phyloP scores from a whole-genome alignment of 495 filamentous ascomycete genomes.

The Aspergillus indologenus region DNA sequence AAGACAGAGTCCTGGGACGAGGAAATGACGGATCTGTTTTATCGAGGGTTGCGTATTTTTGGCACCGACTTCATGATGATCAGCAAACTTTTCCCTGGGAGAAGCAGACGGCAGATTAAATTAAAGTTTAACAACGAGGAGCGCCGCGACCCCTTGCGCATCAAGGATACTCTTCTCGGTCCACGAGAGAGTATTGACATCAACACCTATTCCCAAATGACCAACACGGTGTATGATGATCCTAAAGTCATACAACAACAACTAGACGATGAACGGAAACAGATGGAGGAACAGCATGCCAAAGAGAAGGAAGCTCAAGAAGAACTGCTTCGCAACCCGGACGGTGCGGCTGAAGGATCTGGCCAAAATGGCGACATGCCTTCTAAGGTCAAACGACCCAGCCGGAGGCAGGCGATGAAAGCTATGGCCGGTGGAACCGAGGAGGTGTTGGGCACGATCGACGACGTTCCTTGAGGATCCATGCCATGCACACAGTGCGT shows the following conservation, averaged over 20 bases:
- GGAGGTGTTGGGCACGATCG: slow-evolving; percentile 41
- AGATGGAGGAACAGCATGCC: slow-evolving; percentile 63
- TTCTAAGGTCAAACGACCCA: slow-evolving; percentile 35
- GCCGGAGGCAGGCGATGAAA: slow-evolving; percentile 34
- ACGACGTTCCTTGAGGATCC: slow-evolving; percentile 34
- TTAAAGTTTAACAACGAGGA: slow-evolving; percentile 93
- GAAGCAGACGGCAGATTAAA: slow-evolving; percentile 77
- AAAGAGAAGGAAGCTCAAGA: slow-evolving; percentile 55
- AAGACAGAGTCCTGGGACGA: slow-evolving; percentile 74
- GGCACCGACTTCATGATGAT: slow-evolving; percentile 94
- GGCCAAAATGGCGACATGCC: slow-evolving; percentile 35
- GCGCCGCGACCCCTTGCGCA: slow-evolving; percentile 61
- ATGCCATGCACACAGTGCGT: slow-evolving; percentile 3
- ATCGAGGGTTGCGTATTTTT: slow-evolving; percentile 77
- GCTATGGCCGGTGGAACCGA: slow-evolving; percentile 38
- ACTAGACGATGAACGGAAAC: slow-evolving; percentile 68
- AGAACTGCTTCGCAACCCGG: slow-evolving; percentile 46
- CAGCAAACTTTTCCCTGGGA: slow-evolving; percentile 72
- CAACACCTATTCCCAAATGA: slow-evolving; percentile 61
- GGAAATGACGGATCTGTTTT: slow-evolving; percentile 78
- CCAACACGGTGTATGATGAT: slow-evolving; percentile 53
- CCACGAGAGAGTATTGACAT: slow-evolving; percentile 61
- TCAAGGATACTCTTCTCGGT: slow-evolving; percentile 65
- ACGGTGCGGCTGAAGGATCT: slow-evolving; percentile 32
- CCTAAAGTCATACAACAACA: slow-evolving; percentile 56